A percentile compares a stretch with the other conserved stretches of the same genome.
Conservation (phyloP, 345 rosid genomes). For the Syzygium grande region DNA sequence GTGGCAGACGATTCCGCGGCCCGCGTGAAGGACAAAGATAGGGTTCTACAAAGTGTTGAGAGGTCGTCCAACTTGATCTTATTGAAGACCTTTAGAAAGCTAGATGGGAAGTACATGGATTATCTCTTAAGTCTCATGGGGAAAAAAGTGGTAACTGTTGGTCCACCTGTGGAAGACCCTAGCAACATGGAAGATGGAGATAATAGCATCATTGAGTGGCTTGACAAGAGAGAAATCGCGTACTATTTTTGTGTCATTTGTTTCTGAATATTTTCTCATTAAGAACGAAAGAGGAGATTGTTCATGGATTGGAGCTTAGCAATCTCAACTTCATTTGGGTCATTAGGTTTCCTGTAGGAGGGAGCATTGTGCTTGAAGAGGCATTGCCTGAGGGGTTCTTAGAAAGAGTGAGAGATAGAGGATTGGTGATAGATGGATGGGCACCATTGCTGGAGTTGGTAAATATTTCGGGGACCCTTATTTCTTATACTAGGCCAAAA, state of each 20-base stretch:
- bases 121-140: slow-evolving; percentile 5
- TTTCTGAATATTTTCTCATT: slow-evolving; percentile 20
- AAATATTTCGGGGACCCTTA: too few relatives aligned
- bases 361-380: not conserved
- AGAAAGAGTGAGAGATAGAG: slow-evolving; percentile 14
- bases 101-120: slow-evolving; percentile 25
- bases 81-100: slow-evolving; percentile 15
- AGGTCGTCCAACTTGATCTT: slow-evolving; percentile 10
- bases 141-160: slow-evolving; percentile 20
- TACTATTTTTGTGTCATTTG: slow-evolving; percentile 25
- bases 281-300: slow-evolving; percentile 24
- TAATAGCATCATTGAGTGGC: slow-evolving; percentile 13
- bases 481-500: too few relatives aligned
- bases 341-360: slow-evolving; percentile 12
- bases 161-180: slow-evolving; percentile 19
- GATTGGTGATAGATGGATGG: slow-evolving; percentile 21
- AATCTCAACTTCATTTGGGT: slow-evolving; percentile 25
- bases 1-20: not conserved
- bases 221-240: slow-evolving; percentile 11
- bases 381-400: slow-evolving; percentile 20
- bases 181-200: not conserved
- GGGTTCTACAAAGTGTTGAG: not conserved
- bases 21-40: not conserved
- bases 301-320: slow-evolving; percentile 22
- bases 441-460: slow-evolving; percentile 3